phyloP scores from a whole-genome alignment of 129 eudicot genomes.

The Heracleum sosnowskyi region DNA sequence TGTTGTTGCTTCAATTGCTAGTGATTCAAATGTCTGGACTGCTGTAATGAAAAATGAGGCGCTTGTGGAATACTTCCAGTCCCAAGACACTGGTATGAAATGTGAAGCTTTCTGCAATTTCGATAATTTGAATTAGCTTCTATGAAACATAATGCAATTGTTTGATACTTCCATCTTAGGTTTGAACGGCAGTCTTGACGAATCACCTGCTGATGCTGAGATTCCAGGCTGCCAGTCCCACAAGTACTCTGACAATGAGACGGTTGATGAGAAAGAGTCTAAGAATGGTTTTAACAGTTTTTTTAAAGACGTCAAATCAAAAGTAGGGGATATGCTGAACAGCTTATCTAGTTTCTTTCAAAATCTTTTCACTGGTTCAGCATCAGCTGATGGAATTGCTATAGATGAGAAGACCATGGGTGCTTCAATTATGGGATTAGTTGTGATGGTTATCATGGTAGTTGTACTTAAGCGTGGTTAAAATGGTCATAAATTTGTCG shows the following conservation, averaged over 20 bases:
- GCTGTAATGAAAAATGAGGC: conserved; percentile 58
- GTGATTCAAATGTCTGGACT: conserved; percentile 74
- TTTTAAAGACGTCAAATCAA: conserved; percentile 29
- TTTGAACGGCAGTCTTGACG: conserved; percentile 5
- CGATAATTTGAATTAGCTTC: not conserved
- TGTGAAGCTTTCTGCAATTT: not conserved
- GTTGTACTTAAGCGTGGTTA: conserved; percentile 44
- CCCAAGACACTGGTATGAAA: conserved; percentile 46
- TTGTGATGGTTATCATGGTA: conserved; percentile 56
- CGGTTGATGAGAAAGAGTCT: conserved; percentile 13
- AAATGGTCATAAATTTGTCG: conserved; percentile 31
- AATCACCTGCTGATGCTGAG: conserved; percentile 6
- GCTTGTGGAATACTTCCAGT: conserved; percentile 43
- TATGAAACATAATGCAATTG: not conserved
- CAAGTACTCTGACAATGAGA: conserved; percentile 1
- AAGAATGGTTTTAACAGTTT: conserved; percentile 27
- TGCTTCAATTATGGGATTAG: conserved; percentile 56
- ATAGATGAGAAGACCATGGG: conserved; percentile 26
- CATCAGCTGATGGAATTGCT: conserved; percentile 30
- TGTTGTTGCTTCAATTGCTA: conserved; percentile 85
- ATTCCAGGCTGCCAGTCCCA: not conserved
- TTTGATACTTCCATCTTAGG: conserved; percentile 22
- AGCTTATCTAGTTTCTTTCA: conserved; percentile 49
- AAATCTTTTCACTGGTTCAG: conserved; percentile 37
- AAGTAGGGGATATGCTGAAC: conserved; percentile 53